These are phyloP conservation scores for Cutaneotrichosporon arboriforme DNA, from an alignment of 1,284 basidiomycete species.

Conservation along the genomic window DNA sequence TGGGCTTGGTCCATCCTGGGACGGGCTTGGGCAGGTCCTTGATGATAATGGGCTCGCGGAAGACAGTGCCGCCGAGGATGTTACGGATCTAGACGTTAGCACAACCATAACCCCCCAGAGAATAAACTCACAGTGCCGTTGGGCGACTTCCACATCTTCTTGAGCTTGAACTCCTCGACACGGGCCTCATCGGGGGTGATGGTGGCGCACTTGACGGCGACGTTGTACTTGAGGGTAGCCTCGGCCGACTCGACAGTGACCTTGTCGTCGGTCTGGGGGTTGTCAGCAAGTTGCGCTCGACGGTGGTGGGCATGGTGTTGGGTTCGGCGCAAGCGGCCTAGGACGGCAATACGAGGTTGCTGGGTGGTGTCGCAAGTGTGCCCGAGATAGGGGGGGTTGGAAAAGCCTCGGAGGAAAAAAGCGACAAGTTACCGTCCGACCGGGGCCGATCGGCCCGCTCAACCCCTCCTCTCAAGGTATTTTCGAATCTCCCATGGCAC, in stretches of 20 bases:
- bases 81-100: conserved; percentile 68
- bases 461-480: not conserved
- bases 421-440: not conserved
- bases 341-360: no score
- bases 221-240: conserved; percentile 78
- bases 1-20: conserved; percentile 95
- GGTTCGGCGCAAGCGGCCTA: no score
- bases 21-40: conserved; percentile 84
- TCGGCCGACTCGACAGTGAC: conserved; percentile 91
- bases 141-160: conserved; percentile 95
- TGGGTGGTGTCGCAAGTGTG: not conserved
- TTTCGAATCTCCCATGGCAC: conserved; percentile 7
- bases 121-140: conserved; percentile 82
- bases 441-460: conserved; percentile 5
- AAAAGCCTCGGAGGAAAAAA: conserved; percentile 13
- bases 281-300: conserved; percentile 3
- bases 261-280: conserved; percentile 76
- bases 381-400: not conserved
- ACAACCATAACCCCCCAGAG: no score
- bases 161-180: conserved; percentile 78
- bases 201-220: conserved; percentile 82
- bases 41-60: conserved; percentile 96
- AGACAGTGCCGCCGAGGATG: conserved; percentile 95
- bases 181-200: conserved; percentile 88
- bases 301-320: no score